phyloP scores from a whole-genome alignment of 129 eudicot genomes.

The Centaurea solstitialis region DNA sequence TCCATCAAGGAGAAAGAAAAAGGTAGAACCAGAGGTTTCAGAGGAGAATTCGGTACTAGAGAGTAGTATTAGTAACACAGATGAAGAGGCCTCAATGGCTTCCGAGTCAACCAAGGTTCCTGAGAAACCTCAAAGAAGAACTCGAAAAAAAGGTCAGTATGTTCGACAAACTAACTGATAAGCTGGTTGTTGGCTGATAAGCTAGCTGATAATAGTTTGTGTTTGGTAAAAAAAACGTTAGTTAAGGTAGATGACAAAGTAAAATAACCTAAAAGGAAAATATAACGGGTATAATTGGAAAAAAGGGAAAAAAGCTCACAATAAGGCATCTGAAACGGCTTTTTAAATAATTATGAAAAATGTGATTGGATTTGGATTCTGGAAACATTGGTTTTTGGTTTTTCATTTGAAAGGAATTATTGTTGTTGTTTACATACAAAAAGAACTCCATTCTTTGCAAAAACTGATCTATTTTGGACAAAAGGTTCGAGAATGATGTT shows the following conservation, averaged over 20 bases:
- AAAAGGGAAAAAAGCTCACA: neutral
- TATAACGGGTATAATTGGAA: neutral
- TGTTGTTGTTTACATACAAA: neutral
- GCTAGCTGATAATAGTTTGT: neutral
- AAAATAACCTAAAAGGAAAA: neutral
- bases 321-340: neutral
- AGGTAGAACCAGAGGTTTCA: constrained; percentile 36
- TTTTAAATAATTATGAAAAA: neutral
- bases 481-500: neutral
- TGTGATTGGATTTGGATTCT: neutral
- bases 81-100: constrained; percentile 33
- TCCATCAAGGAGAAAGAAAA: constrained; percentile 60
- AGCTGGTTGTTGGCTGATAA: neutral
- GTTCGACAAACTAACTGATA: neutral
- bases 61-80: constrained; percentile 22
- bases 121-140: constrained; percentile 53
- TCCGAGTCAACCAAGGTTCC: constrained; percentile 36
- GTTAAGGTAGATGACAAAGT: neutral
- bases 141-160: constrained; percentile 67
- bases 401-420: neutral
- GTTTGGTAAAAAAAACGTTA: neutral
- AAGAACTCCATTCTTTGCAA: neutral
- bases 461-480: neutral
- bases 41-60: constrained; percentile 36
- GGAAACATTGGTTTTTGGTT: neutral